A percentile compares a stretch with the other conserved stretches of the same genome.
Conservation (phyloP, 192 early-diverging fungal species). For the Gonapodya sp. region DNA sequence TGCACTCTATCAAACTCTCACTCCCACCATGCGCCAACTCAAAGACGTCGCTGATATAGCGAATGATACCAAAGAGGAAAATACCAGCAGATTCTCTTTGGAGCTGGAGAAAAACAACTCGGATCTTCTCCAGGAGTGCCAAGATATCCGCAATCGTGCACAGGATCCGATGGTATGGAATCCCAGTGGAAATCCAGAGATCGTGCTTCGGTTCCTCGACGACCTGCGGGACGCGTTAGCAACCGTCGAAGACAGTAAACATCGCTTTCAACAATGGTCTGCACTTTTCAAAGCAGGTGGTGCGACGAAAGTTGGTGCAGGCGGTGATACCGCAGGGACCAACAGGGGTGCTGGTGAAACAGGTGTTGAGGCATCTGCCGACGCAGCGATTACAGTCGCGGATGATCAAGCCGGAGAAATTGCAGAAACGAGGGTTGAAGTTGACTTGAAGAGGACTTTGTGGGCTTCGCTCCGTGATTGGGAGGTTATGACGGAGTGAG, state of each 20-base stretch:
- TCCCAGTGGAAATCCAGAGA: slow-evolving; percentile 28
- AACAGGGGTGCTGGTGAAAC: slow-evolving; percentile 12
- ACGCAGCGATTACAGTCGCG: slow-evolving; percentile 8
- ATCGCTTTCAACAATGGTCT: slow-evolving; percentile 36
- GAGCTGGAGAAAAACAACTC: slow-evolving; percentile 39
- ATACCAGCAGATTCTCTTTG: slow-evolving; percentile 28
- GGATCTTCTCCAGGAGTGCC: slow-evolving; percentile 44
- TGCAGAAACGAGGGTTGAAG: slow-evolving; percentile 43
- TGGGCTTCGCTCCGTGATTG: slow-evolving; percentile 47
- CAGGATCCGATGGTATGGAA: slow-evolving; percentile 56
- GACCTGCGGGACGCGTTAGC: slow-evolving; percentile 29
- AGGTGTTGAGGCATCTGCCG: slow-evolving; percentile 12
- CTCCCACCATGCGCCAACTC: slow-evolving; percentile 48
- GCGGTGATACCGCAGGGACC: neutral
- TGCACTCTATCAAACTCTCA: slow-evolving; percentile 52
- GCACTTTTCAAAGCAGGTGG: slow-evolving; percentile 45
- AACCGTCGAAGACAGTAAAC: slow-evolving; percentile 31
- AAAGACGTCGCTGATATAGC: slow-evolving; percentile 46
- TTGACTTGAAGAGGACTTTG: slow-evolving; percentile 46
- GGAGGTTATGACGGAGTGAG: slow-evolving; percentile 37
- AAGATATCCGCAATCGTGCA: slow-evolving; percentile 41
- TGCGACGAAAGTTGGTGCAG: slow-evolving; percentile 12
- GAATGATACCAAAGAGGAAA: slow-evolving; percentile 47
- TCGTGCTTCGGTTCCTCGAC: slow-evolving; percentile 40
- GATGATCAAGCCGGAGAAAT: slow-evolving; percentile 28